These are phyloP conservation scores for Quercus suber DNA, from an alignment of 306 rosid genomes.

Conservation along the genomic window DNA sequence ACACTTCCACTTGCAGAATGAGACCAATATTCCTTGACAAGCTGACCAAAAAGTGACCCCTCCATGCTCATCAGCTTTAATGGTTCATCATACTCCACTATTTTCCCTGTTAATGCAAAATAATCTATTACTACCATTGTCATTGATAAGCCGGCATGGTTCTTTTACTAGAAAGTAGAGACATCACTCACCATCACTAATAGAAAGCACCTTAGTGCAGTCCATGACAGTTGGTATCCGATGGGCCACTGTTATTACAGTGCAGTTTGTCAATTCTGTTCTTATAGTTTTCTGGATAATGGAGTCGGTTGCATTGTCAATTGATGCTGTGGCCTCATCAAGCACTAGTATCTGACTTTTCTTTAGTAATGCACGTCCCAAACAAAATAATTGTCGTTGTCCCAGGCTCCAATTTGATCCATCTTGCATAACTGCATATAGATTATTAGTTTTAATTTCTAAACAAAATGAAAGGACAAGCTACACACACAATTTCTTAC, in stretches of 20 bases:
- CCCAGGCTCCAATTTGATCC: slow-evolving; percentile 41
- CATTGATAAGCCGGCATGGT: neutral
- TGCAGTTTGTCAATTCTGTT: slow-evolving; percentile 3
- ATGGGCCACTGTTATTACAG: slow-evolving; percentile 36
- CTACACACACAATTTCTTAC: too few species aligned
- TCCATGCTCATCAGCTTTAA: slow-evolving; percentile 66
- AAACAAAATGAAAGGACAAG: neutral
- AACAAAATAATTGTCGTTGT: slow-evolving; percentile 30
- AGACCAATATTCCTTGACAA: slow-evolving; percentile 91
- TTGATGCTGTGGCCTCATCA: neutral
- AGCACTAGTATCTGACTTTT: neutral
- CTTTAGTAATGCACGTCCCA: slow-evolving; percentile 15
- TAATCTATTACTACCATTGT: neutral
- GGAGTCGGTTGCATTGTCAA: neutral
- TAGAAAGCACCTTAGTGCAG: slow-evolving; percentile 26
- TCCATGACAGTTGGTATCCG: slow-evolving; percentile 38
- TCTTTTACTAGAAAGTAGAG: neutral
- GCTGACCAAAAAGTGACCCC: slow-evolving; percentile 72
- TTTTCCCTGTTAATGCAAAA: slow-evolving; percentile 45
- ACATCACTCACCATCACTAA: slow-evolving; percentile 25
- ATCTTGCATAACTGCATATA: neutral
- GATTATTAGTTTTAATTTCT: neutral
- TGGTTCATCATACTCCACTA: slow-evolving; percentile 83
- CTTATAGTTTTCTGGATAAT: neutral
- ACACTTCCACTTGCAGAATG: slow-evolving; percentile 28